Conservation (phyloP, 495 filamentous ascomycete genomes). For the Penicillium macrosclerotiorum region DNA sequence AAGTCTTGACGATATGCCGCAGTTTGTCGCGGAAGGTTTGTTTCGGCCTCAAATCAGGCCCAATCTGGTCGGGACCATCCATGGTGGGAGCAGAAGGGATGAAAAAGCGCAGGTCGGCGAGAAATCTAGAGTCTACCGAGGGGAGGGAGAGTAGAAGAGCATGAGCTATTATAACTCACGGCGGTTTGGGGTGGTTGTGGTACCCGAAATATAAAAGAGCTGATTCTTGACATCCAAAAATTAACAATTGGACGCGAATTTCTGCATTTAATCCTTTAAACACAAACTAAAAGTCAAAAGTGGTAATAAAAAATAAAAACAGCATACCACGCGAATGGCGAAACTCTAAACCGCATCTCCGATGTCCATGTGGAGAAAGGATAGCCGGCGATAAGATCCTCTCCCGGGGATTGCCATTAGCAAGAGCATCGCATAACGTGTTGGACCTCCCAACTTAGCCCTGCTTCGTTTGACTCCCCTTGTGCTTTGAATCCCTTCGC, state of each 20-base stretch:
- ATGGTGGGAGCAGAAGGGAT: constrained; percentile 22
- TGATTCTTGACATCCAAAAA: too few relatives aligned
- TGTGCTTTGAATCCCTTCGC: too few relatives aligned
- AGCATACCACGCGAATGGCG: background rate
- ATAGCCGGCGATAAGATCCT: constrained; percentile 8
- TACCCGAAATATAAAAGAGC: too few relatives aligned
- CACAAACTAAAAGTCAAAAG: too few relatives aligned
- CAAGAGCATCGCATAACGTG: constrained; percentile 27
- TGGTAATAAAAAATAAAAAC: constrained; percentile 1
- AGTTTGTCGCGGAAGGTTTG: constrained; percentile 35
- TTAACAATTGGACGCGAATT: too few relatives aligned
- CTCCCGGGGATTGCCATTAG: constrained; percentile 12
- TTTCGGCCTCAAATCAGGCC: constrained; percentile 44
- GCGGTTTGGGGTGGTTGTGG: too few relatives aligned
- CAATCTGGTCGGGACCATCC: constrained; percentile 52
- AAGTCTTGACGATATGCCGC: constrained; percentile 36
- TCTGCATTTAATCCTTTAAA: too few relatives aligned
- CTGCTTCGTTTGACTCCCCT: too few relatives aligned
- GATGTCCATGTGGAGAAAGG: constrained; percentile 7
- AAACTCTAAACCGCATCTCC: constrained; percentile 1
- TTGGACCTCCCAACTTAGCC: too few relatives aligned
- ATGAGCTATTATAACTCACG: too few relatives aligned
- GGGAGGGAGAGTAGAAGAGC: too few relatives aligned
- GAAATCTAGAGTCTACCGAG: background rate
- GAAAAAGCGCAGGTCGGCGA: background rate